Evolutionary conservation across 495 filamentous ascomycete genomes (phyloP), one percentile per base, ranked within the genome.

Genomic region (Penicillium diatomitis): DNA sequence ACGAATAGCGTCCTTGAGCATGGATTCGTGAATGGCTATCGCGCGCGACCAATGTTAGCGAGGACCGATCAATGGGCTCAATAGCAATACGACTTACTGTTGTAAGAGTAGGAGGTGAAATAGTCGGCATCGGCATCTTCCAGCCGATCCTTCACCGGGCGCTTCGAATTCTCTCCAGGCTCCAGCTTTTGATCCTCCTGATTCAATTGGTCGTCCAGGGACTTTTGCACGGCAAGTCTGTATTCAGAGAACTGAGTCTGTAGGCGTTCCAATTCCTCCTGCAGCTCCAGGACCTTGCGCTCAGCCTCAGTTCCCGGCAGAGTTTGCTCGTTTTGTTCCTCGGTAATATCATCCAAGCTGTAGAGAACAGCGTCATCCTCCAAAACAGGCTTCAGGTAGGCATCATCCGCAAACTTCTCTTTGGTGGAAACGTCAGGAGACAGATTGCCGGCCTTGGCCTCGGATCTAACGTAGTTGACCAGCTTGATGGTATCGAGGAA

Each of bases 311-410:
- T 55, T 6, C 50, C 56, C 32, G 60, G 52, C 6, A 56, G 50
- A 3, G 57, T 38, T 7, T 64, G 62, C 0, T 56, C 47, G 4
- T 42, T 56, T 38, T 65, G 53, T 3, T 67, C 66, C 38, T 73
- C 67, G 11, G 75, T 69, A 38, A 92, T 66, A 37, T 95, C 91
- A 51, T 92, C 90, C 44, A 96, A 69, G 42, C 78, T 84, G 51
- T 91, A 86, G 32, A 97, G 72, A 36, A 96, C 71, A 9, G 90
- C 84, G 52, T 97, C 90, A 57, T 95, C 88, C 55, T 94, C 87
- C n/a, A 97, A 65, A 7, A 87, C 82, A 2, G 90, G 91, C 66
- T 86, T 83, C 44, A 96, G 65, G 56, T 83, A 92, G 45, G 72
- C 66, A 47, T 97, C 90, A 47, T 87, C 81, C 31, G 82, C 71